Conservation (phyloP, 768 basidiomycete genomes). For the Macrolepiota dolichaula region DNA sequence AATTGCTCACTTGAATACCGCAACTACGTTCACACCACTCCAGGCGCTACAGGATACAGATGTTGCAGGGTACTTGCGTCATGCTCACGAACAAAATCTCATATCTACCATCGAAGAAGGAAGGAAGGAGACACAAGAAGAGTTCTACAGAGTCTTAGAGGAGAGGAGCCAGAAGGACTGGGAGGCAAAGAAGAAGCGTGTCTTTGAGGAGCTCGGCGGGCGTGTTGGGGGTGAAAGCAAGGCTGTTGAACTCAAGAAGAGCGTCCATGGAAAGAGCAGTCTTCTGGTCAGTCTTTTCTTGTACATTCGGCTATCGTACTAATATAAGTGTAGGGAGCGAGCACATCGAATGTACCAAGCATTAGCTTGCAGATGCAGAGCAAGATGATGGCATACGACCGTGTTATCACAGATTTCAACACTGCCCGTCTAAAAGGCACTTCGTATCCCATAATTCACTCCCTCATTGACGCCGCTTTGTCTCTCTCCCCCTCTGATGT, state of each 20-base stretch:
- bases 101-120: conserved; percentile 93
- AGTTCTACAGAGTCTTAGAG: conserved; percentile 80
- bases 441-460: conserved; percentile 74
- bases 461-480: conserved; percentile 64
- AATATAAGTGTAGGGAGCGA: conserved; percentile 18
- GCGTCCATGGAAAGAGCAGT: conserved; percentile 52
- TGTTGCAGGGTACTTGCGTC: conserved; percentile 90
- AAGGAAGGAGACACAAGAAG: conserved; percentile 76
- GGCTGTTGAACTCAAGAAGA: conserved; percentile 62
- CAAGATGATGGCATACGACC: conserved; percentile 96
- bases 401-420: conserved; percentile 77
- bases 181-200: conserved; percentile 86
- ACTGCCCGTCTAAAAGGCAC: conserved; percentile 63
- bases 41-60: conserved; percentile 94
- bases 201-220: conserved; percentile 87
- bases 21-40: conserved; percentile 83
- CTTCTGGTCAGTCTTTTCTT: conserved; percentile 41
- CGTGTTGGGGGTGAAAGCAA: conserved; percentile 53
- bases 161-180: conserved; percentile 75
- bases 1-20: conserved; percentile 79
- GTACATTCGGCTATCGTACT: neutral
- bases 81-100: conserved; percentile 91
- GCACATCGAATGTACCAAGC: conserved; percentile 39
- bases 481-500: conserved; percentile 56
- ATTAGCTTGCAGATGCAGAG: conserved; percentile 79